Percentiles rank a stretch among this genome's conserved stretches.
phyloP scores from a whole-genome alignment of 371 early-diverging fungal species.

The Syncephalis fuscata region DNA sequence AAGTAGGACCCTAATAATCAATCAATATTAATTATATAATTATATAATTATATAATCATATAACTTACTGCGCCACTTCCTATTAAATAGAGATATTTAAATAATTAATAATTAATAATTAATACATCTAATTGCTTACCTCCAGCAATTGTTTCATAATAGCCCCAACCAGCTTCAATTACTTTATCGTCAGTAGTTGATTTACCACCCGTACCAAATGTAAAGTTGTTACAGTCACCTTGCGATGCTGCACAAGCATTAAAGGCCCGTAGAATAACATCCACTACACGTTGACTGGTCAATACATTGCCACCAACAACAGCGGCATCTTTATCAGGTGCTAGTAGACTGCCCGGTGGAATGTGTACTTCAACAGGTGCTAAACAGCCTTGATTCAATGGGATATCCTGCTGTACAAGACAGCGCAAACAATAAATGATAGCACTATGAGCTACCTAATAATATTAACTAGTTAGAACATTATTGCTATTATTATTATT shows the following conservation, averaged over 20 bases:
- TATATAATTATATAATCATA: too few species aligned
- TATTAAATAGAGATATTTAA: slow-evolving; percentile 7
- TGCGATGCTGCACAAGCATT: slow-evolving; percentile 84
- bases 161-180: slow-evolving; percentile 62
- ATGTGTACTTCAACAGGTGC: slow-evolving; percentile 65
- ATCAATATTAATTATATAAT: too few species aligned
- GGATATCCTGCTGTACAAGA: slow-evolving; percentile 76
- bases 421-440: slow-evolving; percentile 89
- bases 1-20: slow-evolving; percentile 74
- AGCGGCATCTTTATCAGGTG: slow-evolving; percentile 68
- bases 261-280: slow-evolving; percentile 82
- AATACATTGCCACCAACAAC: slow-evolving; percentile 96
- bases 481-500: slow-evolving; percentile 2
- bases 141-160: slow-evolving; percentile 90
- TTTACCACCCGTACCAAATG: slow-evolving; percentile 70
- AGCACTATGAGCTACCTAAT: slow-evolving; percentile 61
- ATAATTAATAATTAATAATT: not conserved
- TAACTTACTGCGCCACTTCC: slow-evolving; percentile 4
- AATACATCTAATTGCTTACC: slow-evolving; percentile 12
- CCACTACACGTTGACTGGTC: slow-evolving; percentile 85
- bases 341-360: slow-evolving; percentile 54
- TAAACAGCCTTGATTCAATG: slow-evolving; percentile 90
- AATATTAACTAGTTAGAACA: slow-evolving; percentile 20
- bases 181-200: slow-evolving; percentile 21
- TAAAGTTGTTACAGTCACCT: slow-evolving; percentile 91